Percentiles rank a stretch among this genome's conserved stretches.
phyloP scores from a whole-genome alignment of 305 asterid species.

The Withania somnifera region DNA sequence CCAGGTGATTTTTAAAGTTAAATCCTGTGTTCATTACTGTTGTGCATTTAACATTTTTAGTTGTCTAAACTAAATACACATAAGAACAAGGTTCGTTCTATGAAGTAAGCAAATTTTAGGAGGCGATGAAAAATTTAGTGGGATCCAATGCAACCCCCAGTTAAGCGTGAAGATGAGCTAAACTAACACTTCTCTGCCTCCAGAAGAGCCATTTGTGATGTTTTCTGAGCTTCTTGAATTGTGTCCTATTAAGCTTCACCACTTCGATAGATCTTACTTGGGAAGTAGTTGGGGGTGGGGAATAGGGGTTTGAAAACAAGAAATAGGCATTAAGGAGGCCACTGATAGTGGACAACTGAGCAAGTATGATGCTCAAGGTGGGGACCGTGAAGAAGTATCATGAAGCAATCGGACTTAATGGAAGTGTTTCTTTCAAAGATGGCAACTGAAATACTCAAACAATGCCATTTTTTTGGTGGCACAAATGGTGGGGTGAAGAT shows the following conservation, averaged over 20 bases:
- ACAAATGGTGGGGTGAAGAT: not conserved
- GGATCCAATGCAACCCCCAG: no score
- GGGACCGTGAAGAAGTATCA: not conserved
- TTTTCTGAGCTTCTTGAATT: not conserved
- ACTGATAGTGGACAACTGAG: not conserved
- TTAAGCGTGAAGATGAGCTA: no score
- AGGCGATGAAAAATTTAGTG: no score
- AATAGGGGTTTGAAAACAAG: not conserved
- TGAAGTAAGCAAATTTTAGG: no score
- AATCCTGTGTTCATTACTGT: no score
- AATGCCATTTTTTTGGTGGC: not conserved
- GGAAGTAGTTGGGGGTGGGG: not conserved
- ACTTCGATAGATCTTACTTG: not conserved
- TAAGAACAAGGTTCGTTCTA: no score
- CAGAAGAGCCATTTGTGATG: not conserved
- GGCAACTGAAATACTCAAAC: not conserved
- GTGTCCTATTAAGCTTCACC: not conserved
- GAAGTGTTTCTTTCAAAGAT: not conserved
- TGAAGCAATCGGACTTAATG: not conserved
- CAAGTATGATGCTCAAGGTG: not conserved
- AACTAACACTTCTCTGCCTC: no score
- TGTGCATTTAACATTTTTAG: no score
- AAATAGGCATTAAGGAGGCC: not conserved
- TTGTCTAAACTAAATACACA: no score
- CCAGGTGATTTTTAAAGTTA: no score